Evolutionary conservation across 805 yeast species (phyloP), one percentile per base, ranked within the genome.

Genomic region (Lipomyces kockii): DNA sequence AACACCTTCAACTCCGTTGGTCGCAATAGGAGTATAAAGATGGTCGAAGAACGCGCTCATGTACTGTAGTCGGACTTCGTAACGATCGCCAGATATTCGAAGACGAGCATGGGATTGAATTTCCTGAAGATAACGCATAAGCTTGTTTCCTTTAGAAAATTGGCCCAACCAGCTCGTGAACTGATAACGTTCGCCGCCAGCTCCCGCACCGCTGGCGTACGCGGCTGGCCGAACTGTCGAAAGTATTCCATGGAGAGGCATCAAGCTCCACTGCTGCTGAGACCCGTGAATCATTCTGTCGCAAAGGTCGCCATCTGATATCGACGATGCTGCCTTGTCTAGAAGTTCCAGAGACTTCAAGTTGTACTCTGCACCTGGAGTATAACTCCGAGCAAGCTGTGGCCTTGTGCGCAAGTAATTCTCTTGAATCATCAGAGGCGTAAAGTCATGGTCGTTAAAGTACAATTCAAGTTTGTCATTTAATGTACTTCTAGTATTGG

Each of bases 371-470:
- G 75, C 20, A 81, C 79, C 34, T 78, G 78, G 57, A 72, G 68
- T 62, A 64, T 71, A 70, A 43, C 25, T 49, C 53, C 59, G 69
- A 25, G 62, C 74, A 56, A 22, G 80, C 35, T 59, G 52, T 1
- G 97, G 97, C 53, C 80, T 80, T 0, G 96, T 88, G 46, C 79
- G 80, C 60, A 91, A 78, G 76, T 95, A 95, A 79, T 95, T 95
- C 77, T 95, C 99, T 76, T 94, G 98, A 62, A 95, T 85, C 98
- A 95, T 94, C 69, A 94, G 82, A 4, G 99, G 98, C 1, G 97
- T 88, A 76, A 95, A 89, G 76, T 92, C 97, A 79, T 91, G 90
- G 78, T 95, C 99, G 78, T 92, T 92, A 81, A 95, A 95, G 76
- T 92, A 95, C 62, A 92, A 83, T 73, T 90, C 94, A 74, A 94